Percentiles rank a stretch among this genome's conserved stretches.
phyloP scores from a whole-genome alignment of 2,329 filamentous ascomycete species.

The Hirsutella thompsonii region DNA sequence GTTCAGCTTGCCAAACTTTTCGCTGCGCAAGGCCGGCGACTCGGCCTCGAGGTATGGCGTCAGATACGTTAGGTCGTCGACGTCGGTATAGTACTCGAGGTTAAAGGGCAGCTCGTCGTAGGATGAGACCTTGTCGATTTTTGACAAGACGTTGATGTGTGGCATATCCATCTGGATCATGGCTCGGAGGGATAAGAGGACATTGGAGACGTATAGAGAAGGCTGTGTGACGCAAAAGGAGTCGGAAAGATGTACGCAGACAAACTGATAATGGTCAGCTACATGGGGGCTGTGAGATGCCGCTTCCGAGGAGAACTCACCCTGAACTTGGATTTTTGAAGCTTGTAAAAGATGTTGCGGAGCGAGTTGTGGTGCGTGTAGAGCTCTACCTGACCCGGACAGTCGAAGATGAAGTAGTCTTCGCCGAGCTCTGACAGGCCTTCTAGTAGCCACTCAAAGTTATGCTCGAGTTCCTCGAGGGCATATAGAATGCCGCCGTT shows the following conservation, averaged over 20 bases:
- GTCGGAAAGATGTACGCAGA: slow-evolving; percentile 86
- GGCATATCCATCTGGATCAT: slow-evolving; percentile 99
- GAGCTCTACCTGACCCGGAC: slow-evolving; percentile 90
- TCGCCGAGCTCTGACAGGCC: slow-evolving; percentile 70
- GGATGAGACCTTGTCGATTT: slow-evolving; percentile 84
- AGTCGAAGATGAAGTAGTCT: slow-evolving; percentile 92
- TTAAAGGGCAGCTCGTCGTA: slow-evolving; percentile 88
- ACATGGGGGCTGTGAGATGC: not conserved
- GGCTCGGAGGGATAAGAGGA: slow-evolving; percentile 82
- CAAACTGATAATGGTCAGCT: slow-evolving; percentile 46
- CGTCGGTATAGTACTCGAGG: slow-evolving; percentile 93
- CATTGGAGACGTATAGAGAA: slow-evolving; percentile 86
- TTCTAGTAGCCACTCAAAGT: slow-evolving; percentile 82
- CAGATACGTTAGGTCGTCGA: slow-evolving; percentile 81
- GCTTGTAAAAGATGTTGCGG: slow-evolving; percentile 78
- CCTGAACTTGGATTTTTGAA: slow-evolving; percentile 86
- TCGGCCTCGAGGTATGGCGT: slow-evolving; percentile 71
- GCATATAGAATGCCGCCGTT: slow-evolving; percentile 91
- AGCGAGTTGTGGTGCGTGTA: slow-evolving; percentile 92
- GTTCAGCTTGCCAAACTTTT: slow-evolving; percentile 77
- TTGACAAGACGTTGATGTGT: slow-evolving; percentile 90
- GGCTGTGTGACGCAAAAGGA: slow-evolving; percentile 88
- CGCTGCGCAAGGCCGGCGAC: slow-evolving; percentile 51
- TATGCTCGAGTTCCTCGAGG: slow-evolving; percentile 87
- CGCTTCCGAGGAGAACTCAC: slow-evolving; percentile 28